These are phyloP conservation scores for Lophiostoma macrostomum DNA, from an alignment of 495 filamentous ascomycete genomes.

Conservation along the genomic window DNA sequence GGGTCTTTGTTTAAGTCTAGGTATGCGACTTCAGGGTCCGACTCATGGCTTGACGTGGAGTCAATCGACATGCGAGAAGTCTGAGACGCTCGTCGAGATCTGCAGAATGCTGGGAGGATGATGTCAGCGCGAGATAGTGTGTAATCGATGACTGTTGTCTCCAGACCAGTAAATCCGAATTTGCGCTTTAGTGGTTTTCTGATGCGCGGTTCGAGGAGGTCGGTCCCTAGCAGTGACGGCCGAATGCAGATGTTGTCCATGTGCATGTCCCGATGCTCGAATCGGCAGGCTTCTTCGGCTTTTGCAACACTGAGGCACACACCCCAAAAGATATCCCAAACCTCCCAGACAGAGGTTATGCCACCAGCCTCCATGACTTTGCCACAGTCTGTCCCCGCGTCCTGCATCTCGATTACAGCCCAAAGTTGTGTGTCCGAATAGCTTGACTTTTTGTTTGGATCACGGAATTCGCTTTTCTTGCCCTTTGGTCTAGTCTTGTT, in stretches of 20 bases:
- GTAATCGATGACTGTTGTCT: conserved; percentile 86
- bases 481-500: conserved; percentile 56
- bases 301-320: conserved; percentile 72
- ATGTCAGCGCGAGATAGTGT: conserved; percentile 71
- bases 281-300: conserved; percentile 67
- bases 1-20: conserved; percentile 37
- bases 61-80: not conserved
- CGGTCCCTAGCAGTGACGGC: not conserved
- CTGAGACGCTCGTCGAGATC: not conserved
- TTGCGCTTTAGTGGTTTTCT: conserved; percentile 43
- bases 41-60: not conserved
- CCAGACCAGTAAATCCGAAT: conserved; percentile 66
- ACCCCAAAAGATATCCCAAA: conserved; percentile 86
- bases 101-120: not conserved
- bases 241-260: conserved; percentile 80
- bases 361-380: conserved; percentile 50
- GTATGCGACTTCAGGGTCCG: conserved; percentile 34
- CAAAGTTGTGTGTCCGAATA: conserved; percentile 62
- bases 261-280: conserved; percentile 91
- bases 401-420: conserved; percentile 80
- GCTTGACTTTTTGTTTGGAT: conserved; percentile 53
- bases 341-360: conserved; percentile 47
- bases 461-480: conserved; percentile 59
- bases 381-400: conserved; percentile 78
- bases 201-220: not conserved